Conservation (phyloP, 495 filamentous ascomycete species). For the Parathielavia hyrcaniae region DNA sequence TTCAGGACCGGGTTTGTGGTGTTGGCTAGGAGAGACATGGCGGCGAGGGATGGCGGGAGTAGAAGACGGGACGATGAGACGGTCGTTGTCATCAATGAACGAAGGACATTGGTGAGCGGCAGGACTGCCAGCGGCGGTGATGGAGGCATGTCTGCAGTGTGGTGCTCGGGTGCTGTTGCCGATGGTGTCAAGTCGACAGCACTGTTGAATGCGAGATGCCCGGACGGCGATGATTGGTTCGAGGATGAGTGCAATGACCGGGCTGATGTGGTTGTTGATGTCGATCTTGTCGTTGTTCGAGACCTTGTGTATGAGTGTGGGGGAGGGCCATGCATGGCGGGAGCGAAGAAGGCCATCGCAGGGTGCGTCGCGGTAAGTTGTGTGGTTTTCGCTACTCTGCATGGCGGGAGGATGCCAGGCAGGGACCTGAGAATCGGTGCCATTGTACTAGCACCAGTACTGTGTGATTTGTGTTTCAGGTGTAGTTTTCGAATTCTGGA, state of each 20-base stretch:
- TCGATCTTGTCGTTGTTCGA: not conserved
- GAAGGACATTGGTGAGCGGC: constrained; percentile 65
- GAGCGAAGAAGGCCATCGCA: too few relatives aligned
- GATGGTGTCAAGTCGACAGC: constrained; percentile 18
- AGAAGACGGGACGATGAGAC: constrained; percentile 73
- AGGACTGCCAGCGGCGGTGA: constrained; percentile 60
- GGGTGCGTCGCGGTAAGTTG: not conserved
- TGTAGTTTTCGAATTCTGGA: not conserved
- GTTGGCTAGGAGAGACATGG: constrained; percentile 65
- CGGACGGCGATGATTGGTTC: constrained; percentile 33
- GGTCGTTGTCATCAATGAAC: constrained; percentile 69
- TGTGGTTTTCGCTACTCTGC: constrained; percentile 1
- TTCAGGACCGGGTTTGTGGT: constrained; percentile 54
- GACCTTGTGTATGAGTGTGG: not conserved
- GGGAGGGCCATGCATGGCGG: not conserved
- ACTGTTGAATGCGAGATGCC: constrained; percentile 25
- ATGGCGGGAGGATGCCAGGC: constrained; percentile 8
- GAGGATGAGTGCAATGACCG: constrained; percentile 39
- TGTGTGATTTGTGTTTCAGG: not conserved
- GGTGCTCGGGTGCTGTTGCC: constrained; percentile 8
- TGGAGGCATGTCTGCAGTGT: constrained; percentile 28
- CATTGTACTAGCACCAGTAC: not conserved
- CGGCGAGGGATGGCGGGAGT: constrained; percentile 60
- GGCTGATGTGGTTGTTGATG: constrained; percentile 15
- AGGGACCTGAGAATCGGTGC: constrained; percentile 9